Conservation (phyloP, 768 basidiomycete genomes). For the Mycena filopes region DNA sequence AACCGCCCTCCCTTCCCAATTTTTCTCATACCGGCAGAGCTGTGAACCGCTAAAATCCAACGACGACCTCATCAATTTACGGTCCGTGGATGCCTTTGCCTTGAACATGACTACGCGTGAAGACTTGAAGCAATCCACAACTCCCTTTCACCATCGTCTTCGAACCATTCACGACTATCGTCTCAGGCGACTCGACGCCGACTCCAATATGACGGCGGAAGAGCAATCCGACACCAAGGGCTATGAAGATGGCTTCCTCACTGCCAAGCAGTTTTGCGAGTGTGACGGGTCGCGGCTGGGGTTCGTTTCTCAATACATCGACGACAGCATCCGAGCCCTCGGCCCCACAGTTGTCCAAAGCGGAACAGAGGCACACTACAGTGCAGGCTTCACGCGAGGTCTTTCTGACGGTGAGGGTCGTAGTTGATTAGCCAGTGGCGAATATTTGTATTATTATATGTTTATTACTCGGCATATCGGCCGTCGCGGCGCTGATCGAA, state of each 20-base stretch:
- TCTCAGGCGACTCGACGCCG: slow-evolving; percentile 20
- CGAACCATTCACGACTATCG: slow-evolving; percentile 37
- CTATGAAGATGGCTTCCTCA: slow-evolving; percentile 68
- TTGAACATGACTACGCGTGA: background rate
- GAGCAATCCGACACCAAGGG: slow-evolving; percentile 50
- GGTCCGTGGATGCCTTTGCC: background rate
- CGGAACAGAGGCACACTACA: slow-evolving; percentile 57
- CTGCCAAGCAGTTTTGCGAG: slow-evolving; percentile 65
- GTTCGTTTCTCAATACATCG: slow-evolving; percentile 70
- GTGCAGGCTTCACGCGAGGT: slow-evolving; percentile 59
- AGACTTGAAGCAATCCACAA: background rate
- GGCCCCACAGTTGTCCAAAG: slow-evolving; percentile 47
- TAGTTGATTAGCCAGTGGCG: background rate
- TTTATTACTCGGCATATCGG: too few relatives aligned
- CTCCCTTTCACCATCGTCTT: slow-evolving; percentile 37
- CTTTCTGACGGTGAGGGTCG: slow-evolving; percentile 54
- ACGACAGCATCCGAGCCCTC: slow-evolving; percentile 53
- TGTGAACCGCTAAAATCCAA: slow-evolving; percentile 25
- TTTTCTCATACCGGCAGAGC: slow-evolving; percentile 58
- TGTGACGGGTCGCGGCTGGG: slow-evolving; percentile 63
- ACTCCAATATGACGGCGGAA: slow-evolving; percentile 25
- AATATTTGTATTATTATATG: too few relatives aligned
- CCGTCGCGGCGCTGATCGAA: too few relatives aligned
- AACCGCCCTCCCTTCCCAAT: slow-evolving; percentile 63
- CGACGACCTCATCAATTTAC: background rate